Evolutionary conservation across 164 flowering plant genomes (phyloP).

Genomic region (Brasenia schreberi): DNA sequence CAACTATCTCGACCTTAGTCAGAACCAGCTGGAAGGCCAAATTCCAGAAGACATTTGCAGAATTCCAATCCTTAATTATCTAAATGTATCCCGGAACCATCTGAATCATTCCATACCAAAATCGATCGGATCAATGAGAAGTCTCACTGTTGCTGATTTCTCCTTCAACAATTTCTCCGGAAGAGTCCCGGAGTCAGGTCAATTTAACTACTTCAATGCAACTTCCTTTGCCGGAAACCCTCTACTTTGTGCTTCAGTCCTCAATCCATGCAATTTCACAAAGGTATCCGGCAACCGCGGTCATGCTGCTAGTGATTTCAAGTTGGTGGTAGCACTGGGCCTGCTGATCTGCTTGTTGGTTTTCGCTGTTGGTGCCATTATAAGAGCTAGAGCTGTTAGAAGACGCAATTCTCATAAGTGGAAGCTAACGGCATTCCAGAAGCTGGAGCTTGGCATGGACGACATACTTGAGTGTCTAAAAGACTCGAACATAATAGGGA

Average conservation of each 20-base stretch:
- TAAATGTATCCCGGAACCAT: constrained; percentile 75
- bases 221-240: constrained; percentile 82
- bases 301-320: constrained; percentile 31
- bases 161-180: constrained; percentile 89
- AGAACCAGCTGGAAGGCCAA: constrained; percentile 66
- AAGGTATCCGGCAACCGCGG: constrained; percentile 12
- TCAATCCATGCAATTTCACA: constrained; percentile 71
- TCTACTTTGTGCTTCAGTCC: constrained; percentile 51
- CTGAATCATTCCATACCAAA: constrained; percentile 53
- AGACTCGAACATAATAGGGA: constrained; percentile 73
- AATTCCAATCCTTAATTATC: constrained; percentile 53
- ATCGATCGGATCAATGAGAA: constrained; percentile 66
- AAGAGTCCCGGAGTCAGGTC: constrained; percentile 69
- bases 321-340: constrained; percentile 63
- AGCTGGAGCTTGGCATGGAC: constrained; percentile 41
- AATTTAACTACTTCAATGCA: constrained; percentile 69
- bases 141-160: constrained; percentile 80
- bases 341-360: constrained; percentile 58
- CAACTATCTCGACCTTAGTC: constrained; percentile 65
- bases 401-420: constrained; percentile 30
- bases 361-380: constrained; percentile 47
- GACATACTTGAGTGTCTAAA: constrained; percentile 75
- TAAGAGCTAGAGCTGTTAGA: constrained; percentile 51
- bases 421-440: constrained; percentile 78
- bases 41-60: constrained; percentile 58